These are phyloP conservation scores for Dictyostelium firmibasis DNA, from an alignment of 78 protist species.

Conservation along the genomic window DNA sequence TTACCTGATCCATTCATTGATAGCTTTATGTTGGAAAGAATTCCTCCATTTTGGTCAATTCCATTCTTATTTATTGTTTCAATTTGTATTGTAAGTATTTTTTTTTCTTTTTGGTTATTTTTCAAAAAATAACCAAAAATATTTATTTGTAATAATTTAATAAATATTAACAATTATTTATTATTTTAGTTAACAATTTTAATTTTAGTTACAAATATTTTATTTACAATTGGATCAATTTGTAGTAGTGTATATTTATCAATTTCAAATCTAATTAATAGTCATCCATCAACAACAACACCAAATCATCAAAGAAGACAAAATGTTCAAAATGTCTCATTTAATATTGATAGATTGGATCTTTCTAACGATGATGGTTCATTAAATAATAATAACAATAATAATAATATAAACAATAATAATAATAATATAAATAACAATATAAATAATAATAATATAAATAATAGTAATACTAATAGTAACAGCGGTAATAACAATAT, in stretches of 20 bases:
- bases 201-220: constrained; percentile 17
- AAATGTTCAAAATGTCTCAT: not conserved
- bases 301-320: not conserved
- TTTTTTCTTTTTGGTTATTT: too few relatives aligned
- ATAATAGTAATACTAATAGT: not conserved
- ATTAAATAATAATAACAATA: not conserved
- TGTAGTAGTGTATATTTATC: not conserved
- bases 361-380: not conserved
- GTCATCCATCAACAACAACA: not conserved
- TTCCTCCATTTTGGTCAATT: constrained; percentile 68
- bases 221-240: constrained; percentile 38
- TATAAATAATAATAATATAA: not conserved
- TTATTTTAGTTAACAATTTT: constrained; percentile 23
- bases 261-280: not conserved
- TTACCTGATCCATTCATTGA: constrained; percentile 67
- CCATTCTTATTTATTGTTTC: constrained; percentile 56
- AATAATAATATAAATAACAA: not conserved
- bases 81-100: constrained; percentile 27
- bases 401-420: not conserved
- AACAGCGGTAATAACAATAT: not conserved
- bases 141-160: too few relatives aligned
- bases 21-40: constrained; percentile 30
- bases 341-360: constrained; percentile 1
- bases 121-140: too few relatives aligned
- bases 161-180: not conserved